phyloP scores from a whole-genome alignment of 2,329 filamentous ascomycete genomes.

The Fusarium xyrophilum region DNA sequence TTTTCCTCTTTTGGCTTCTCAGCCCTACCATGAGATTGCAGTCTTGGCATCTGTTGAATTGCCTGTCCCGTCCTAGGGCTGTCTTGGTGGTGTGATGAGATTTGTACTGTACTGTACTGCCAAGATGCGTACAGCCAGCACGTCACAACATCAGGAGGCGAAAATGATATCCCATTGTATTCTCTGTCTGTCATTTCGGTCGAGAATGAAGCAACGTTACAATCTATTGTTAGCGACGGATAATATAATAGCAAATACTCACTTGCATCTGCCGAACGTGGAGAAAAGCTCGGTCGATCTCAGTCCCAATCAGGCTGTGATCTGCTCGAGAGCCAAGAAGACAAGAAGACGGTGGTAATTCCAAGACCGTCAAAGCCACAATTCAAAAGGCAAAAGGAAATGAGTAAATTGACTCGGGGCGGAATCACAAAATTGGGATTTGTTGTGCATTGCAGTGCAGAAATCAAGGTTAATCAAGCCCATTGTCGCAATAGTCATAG shows the following conservation, averaged over 20 bases:
- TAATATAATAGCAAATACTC: constrained; percentile 6
- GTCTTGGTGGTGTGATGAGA: constrained; percentile 9
- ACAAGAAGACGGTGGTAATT: not conserved
- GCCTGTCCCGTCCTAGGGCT: constrained; percentile 14
- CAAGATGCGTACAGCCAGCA: not conserved
- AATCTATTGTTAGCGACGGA: not conserved
- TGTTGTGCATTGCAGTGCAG: not conserved
- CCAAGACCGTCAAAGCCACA: constrained; percentile 18
- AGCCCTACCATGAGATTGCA: constrained; percentile 15
- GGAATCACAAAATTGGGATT: not conserved
- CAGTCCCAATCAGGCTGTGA: constrained; percentile 7
- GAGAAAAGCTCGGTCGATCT: constrained; percentile 28
- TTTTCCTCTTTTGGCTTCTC: constrained; percentile 4
- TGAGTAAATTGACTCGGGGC: constrained; percentile 3
- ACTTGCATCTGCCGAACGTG: constrained; percentile 25
- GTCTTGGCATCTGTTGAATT: constrained; percentile 20
- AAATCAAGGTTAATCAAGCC: not conserved
- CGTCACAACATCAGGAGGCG: not conserved
- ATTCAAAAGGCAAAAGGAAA: constrained; percentile 12
- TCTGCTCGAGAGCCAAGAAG: constrained; percentile 1
- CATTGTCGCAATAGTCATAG: not conserved
- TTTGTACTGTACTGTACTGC: not conserved
- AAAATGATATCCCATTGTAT: not conserved
- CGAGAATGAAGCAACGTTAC: constrained; percentile 8
- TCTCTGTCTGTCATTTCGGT: not conserved